Percentiles rank a stretch among this genome's conserved stretches.
These are phyloP conservation scores for Thraustochytrium sp. DNA, from an alignment of 352 stramenopile species.

Conservation along the genomic window DNA sequence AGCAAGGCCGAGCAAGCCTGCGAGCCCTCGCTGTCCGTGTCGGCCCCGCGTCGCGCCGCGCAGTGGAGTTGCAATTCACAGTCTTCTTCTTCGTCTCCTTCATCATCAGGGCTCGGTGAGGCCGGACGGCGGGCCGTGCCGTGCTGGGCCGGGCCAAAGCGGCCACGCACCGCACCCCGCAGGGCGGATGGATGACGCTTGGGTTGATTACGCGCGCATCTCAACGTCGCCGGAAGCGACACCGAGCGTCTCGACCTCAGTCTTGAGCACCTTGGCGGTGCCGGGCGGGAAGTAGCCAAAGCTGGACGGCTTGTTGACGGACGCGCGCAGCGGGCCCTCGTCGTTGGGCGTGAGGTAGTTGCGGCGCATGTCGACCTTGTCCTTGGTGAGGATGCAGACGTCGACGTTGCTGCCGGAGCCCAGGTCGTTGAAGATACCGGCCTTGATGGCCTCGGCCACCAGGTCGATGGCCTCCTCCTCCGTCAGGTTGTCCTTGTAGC, in stretches of 20 bases:
- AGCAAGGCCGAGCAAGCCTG: too few relatives aligned
- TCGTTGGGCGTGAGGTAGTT: conserved; percentile 40
- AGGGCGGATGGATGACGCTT: too few relatives aligned
- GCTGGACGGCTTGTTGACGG: conserved; percentile 17
- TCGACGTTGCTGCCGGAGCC: conserved; percentile 93
- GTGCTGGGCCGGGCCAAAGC: too few relatives aligned
- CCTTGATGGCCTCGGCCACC: conserved; percentile 89
- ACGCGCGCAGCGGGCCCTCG: background rate
- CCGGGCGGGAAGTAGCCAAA: conserved; percentile 26
- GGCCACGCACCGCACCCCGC: too few relatives aligned
- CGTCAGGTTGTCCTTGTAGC: conserved; percentile 89
- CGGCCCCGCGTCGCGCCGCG: too few relatives aligned
- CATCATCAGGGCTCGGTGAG: too few relatives aligned
- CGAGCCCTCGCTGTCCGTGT: too few relatives aligned
- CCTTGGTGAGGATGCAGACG: conserved; percentile 85
- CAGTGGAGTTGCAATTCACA: too few relatives aligned
- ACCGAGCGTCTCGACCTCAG: background rate
- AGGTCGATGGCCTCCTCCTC: conserved; percentile 91
- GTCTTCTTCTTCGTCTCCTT: too few relatives aligned
- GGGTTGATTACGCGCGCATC: background rate
- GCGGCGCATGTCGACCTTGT: conserved; percentile 37
- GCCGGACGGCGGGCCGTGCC: too few relatives aligned
- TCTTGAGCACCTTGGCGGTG: conserved; percentile 11
- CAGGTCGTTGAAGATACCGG: conserved; percentile 97
- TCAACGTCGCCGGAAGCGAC: background rate